Evolutionary conservation across 83 land plant species (phyloP), one percentile per base, ranked within the genome.

Genomic region (Diphasiastrum complanatum): DNA sequence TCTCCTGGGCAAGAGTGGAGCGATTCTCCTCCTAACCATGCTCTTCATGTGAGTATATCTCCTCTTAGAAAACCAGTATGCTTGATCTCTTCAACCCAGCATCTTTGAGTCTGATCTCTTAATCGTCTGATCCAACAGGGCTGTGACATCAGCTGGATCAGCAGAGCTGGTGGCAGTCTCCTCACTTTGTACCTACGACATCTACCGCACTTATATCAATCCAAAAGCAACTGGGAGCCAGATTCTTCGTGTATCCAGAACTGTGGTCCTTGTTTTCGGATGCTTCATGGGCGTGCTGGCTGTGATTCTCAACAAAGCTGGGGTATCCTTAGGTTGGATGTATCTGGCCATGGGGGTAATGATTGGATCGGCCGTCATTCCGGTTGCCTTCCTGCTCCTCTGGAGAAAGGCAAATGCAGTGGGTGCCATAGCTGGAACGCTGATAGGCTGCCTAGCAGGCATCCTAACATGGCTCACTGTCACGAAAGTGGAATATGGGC

Each of bases 321-420:
- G 97, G 19, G 83, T 92, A 5, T 88, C 97, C 32, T 61, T 92
- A 1, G 97, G 91, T 11, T 92, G 97, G 97, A 87, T 92, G 97
- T 92, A 92, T 60, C 72, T 92, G 11, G 96, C 97, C 34, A 92
- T 79, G 97, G 97, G 97, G 40, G 96, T 92, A n/a, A 40, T 92
- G 10, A 73, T 92, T 25, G 96, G 97, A 4, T 92, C 97, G 6
- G 97, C 96, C 0, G 97, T 92, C 40, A 64, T 92, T 32, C 97
- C 96, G n/a, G 80, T 92, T 11, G 87, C 91, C 26, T 88, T 92
- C 71, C 76, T 92, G 76, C 87, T 92, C 30, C 80, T 92, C 1
- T 92, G 97, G 97, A 72, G 75, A 18, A 92, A 92, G 51, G 97
- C 97, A 4, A 92, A 92, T 69, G 78, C 97, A 45, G 30, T 61